Evolutionary conservation across 768 basidiomycete genomes (phyloP).

Genomic region (Lepiota brunneoincarnata): DNA sequence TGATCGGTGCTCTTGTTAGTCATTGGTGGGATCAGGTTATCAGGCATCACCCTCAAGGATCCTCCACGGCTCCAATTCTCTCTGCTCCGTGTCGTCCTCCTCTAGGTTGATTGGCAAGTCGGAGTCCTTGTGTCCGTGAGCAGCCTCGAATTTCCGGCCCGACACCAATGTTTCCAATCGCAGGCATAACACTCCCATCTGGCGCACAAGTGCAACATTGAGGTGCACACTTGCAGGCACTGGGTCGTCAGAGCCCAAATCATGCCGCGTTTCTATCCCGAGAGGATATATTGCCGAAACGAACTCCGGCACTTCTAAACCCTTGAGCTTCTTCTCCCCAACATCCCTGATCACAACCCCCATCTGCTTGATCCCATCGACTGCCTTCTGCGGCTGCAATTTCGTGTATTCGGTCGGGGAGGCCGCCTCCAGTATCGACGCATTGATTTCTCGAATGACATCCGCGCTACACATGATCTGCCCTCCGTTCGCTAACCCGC

Average conservation of each 20-base stretch:
- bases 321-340: constrained; percentile 92
- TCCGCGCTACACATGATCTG: constrained; percentile 93
- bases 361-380: constrained; percentile 74
- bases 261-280: constrained; percentile 68
- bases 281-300: constrained; percentile 83
- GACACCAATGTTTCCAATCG: constrained; percentile 77
- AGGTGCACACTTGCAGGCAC: constrained; percentile 56
- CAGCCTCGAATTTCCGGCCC: constrained; percentile 53
- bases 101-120: constrained; percentile 28
- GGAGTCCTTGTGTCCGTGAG: constrained; percentile 38
- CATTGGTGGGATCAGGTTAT: constrained; percentile 65
- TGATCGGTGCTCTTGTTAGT: constrained; percentile 66
- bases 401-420: constrained; percentile 61
- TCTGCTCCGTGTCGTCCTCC: constrained; percentile 20
- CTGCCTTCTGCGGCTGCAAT: constrained; percentile 52
- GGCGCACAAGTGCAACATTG: constrained; percentile 70
- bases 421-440: constrained; percentile 52
- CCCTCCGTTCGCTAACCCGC: constrained; percentile 80
- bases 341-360: constrained; percentile 69
- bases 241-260: constrained; percentile 39
- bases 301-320: constrained; percentile 86
- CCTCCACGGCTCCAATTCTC: constrained; percentile 10
- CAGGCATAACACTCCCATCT: constrained; percentile 70
- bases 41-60: constrained; percentile 59
- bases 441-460: constrained; percentile 77